Evolutionary conservation across 768 basidiomycete species (phyloP).

Genomic region (Tephrocybe sp.): DNA sequence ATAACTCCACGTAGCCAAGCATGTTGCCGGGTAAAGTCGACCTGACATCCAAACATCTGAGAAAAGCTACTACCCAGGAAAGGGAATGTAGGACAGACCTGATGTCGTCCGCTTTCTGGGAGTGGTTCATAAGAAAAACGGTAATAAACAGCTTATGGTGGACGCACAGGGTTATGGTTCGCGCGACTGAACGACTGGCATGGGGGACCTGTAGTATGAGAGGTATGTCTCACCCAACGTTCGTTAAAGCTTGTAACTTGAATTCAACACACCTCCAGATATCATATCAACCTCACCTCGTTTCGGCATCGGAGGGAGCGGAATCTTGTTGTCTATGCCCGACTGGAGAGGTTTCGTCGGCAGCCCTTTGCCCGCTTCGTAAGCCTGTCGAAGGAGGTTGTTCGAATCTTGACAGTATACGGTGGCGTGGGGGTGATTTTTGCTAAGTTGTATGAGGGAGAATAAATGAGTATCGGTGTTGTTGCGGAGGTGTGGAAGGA

Average conservation of each 20-base stretch:
- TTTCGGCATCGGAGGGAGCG: slow-evolving; percentile 48
- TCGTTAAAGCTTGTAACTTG: background rate
- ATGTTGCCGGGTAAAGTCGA: slow-evolving; percentile 66
- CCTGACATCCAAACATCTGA: slow-evolving; percentile 36
- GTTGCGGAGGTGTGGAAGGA: background rate
- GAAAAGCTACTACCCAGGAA: background rate
- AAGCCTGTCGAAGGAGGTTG: slow-evolving; percentile 53
- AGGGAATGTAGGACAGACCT: slow-evolving; percentile 32
- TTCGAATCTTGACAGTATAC: slow-evolving; percentile 71
- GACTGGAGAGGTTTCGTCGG: slow-evolving; percentile 37
- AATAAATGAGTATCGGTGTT: slow-evolving; percentile 1
- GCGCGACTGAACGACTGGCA: slow-evolving; percentile 71
- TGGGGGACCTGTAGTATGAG: slow-evolving; percentile 54
- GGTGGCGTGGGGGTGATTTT: slow-evolving; percentile 55
- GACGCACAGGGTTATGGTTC: slow-evolving; percentile 56
- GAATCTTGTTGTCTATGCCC: slow-evolving; percentile 30
- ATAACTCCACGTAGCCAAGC: slow-evolving; percentile 68
- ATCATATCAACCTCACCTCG: slow-evolving; percentile 65
- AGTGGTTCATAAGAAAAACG: background rate
- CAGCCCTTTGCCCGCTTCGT: slow-evolving; percentile 42
- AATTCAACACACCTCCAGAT: slow-evolving; percentile 55
- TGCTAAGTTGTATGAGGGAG: slow-evolving; percentile 35
- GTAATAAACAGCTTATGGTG: background rate
- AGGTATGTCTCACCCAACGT: background rate
- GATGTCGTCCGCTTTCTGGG: slow-evolving; percentile 56